A percentile compares a stretch with the other conserved stretches of the same genome.
These are phyloP conservation scores for Kingdonia uniflora DNA, from an alignment of 164 flowering plant genomes.

Conservation along the genomic window DNA sequence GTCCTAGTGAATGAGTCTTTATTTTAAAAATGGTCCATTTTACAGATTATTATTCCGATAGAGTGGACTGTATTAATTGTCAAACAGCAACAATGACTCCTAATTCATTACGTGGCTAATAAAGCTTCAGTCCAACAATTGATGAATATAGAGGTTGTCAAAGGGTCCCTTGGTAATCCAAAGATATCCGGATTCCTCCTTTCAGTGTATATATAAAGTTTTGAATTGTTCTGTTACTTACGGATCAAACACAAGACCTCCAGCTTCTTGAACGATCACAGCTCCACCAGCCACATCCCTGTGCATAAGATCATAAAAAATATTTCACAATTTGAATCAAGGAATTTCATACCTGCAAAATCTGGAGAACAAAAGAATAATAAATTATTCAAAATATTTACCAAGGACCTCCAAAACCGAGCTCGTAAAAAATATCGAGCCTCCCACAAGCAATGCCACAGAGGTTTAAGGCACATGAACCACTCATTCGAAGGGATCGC, in stretches of 20 bases:
- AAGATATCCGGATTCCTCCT: no score
- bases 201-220: no score
- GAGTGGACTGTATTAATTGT: no score
- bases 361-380: not conserved
- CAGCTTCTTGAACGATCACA: slow-evolving; percentile 91
- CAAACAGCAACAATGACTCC: no score
- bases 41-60: no score
- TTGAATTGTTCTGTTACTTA: slow-evolving; percentile 37
- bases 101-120: no score
- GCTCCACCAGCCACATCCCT: slow-evolving; percentile 99
- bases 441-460: slow-evolving; percentile 96
- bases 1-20: no score
- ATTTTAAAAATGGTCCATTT: no score
- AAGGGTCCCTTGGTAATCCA: no score
- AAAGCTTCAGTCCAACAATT: no score
- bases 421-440: slow-evolving; percentile 66
- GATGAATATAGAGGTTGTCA: no score
- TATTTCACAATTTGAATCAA: not conserved
- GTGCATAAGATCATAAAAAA: slow-evolving; percentile 8
- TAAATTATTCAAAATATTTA: slow-evolving; percentile 15
- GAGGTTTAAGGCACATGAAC: slow-evolving; percentile 90
- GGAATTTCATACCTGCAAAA: not conserved
- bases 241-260: slow-evolving; percentile 96
- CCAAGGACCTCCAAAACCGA: slow-evolving; percentile 96
- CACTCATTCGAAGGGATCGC: slow-evolving; percentile 75